A percentile compares a stretch with the other conserved stretches of the same genome.
Evolutionary conservation across 306 rosid species (phyloP).

Genomic region (Hippophae rhamnoides): DNA sequence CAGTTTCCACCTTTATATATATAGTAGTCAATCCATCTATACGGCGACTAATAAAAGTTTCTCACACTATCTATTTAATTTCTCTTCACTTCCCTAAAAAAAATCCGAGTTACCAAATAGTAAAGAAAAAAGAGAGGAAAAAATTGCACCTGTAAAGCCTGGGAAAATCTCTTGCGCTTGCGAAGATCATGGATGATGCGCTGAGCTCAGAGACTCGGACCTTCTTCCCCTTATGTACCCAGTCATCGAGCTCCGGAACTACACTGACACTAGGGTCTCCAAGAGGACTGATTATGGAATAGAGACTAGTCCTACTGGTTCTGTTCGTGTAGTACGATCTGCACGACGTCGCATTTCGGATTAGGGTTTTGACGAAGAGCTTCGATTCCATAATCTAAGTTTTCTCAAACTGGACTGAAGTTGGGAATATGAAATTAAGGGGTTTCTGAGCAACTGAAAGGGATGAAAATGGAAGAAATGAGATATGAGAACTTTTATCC

Average conservation of each 20-base stretch:
- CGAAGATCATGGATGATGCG: slow-evolving; percentile 77
- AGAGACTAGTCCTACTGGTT: slow-evolving; percentile 41
- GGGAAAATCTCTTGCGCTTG: slow-evolving; percentile 62
- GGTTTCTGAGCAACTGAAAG: no score
- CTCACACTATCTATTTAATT: no score
- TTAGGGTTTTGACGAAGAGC: slow-evolving; percentile 31
- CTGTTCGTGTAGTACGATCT: slow-evolving; percentile 62
- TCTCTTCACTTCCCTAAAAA: no score
- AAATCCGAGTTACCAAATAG: no score
- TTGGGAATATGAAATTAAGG: no score
- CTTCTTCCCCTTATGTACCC: slow-evolving; percentile 62
- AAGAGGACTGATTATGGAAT: slow-evolving; percentile 61
- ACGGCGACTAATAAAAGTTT: no score
- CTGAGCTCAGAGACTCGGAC: slow-evolving; percentile 58
- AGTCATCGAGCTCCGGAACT: slow-evolving; percentile 58
- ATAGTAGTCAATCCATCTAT: no score
- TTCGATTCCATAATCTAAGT: slow-evolving; percentile 30
- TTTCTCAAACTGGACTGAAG: no score
- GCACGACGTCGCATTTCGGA: slow-evolving; percentile 15
- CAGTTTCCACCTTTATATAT: no score
- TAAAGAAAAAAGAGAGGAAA: no score
- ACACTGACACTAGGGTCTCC: slow-evolving; percentile 41
- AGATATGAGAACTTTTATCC: no score
- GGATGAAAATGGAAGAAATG: no score
- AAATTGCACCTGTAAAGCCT: slow-evolving; percentile 21